These are phyloP conservation scores for Geotrichum histeridarum DNA, from an alignment of 1,139 yeast species.

Conservation along the genomic window DNA sequence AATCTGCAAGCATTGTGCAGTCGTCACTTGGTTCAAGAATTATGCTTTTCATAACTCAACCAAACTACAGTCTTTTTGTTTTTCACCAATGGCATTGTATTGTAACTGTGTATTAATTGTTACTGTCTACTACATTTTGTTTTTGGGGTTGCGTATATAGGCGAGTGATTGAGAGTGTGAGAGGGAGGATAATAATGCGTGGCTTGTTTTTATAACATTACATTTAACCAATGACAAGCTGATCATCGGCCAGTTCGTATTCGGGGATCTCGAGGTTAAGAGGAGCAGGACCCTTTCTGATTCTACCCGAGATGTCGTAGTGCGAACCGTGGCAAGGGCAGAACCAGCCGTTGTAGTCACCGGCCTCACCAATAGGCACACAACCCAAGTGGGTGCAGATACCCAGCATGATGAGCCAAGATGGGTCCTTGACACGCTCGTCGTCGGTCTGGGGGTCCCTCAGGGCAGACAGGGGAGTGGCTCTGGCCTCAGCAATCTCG, in stretches of 20 bases:
- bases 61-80: too few relatives aligned
- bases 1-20: neutral
- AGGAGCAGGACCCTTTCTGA: slow-evolving; percentile 99
- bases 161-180: too few relatives aligned
- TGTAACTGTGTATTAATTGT: too few relatives aligned
- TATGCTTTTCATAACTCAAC: too few relatives aligned
- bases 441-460: slow-evolving; percentile 94
- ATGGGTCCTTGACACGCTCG: slow-evolving; percentile 94
- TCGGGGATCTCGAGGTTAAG: slow-evolving; percentile 94
- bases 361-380: slow-evolving; percentile 99
- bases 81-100: too few relatives aligned
- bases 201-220: slow-evolving; percentile 8
- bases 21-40: too few relatives aligned
- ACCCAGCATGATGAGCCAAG: slow-evolving; percentile 99
- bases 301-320: slow-evolving; percentile 98
- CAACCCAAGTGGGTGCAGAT: slow-evolving; percentile 99
- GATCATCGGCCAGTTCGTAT: slow-evolving; percentile 75
- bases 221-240: slow-evolving; percentile 69
- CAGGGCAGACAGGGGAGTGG: slow-evolving; percentile 63
- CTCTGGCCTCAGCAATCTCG: slow-evolving; percentile 93
- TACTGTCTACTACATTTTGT: too few relatives aligned
- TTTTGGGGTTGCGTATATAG: too few relatives aligned
- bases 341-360: slow-evolving; percentile 99
- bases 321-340: slow-evolving; percentile 99
- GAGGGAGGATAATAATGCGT: slow-evolving; percentile 1